Evolutionary conservation across 352 stramenopile species (phyloP).

Genomic region (Hyaloperonospora brassicae): DNA sequence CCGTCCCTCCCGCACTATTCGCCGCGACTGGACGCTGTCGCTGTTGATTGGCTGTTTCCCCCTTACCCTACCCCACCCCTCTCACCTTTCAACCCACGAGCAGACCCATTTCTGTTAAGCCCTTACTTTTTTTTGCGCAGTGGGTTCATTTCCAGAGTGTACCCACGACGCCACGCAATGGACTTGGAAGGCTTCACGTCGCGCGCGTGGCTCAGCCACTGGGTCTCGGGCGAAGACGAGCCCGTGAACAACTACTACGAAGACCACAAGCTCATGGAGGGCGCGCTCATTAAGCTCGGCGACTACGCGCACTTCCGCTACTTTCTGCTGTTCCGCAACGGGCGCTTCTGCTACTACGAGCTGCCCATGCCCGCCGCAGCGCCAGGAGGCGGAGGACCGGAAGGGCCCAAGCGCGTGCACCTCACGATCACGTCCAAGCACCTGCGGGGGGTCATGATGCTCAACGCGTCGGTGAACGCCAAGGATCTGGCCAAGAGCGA

Average conservation of each 20-base stretch:
- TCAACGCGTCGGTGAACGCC: constrained; percentile 63
- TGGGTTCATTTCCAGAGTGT: neutral
- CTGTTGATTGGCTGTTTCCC: too few relatives aligned
- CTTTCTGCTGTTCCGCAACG: constrained; percentile 77
- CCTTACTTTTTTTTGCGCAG: neutral
- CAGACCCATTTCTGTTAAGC: too few relatives aligned
- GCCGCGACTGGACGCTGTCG: too few relatives aligned
- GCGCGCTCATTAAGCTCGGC: constrained; percentile 76
- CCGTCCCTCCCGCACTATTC: too few relatives aligned
- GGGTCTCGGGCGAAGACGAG: constrained; percentile 48
- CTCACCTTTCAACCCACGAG: too few relatives aligned
- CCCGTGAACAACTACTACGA: constrained; percentile 75
- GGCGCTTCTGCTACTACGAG: constrained; percentile 84
- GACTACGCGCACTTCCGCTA: constrained; percentile 85
- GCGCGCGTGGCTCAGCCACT: constrained; percentile 49
- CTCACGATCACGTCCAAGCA: constrained; percentile 71
- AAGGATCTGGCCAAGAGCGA: constrained; percentile 59
- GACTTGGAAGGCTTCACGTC: constrained; percentile 34
- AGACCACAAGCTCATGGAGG: constrained; percentile 81
- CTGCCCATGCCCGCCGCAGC: constrained; percentile 48
- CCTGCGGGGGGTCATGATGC: constrained; percentile 77
- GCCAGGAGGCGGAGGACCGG: constrained; percentile 14
- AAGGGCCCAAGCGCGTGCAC: constrained; percentile 39
- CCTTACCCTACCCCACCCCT: too few relatives aligned
- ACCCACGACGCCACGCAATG: constrained; percentile 8